These are phyloP conservation scores for Puccinia polysora DNA, from an alignment of 1,284 basidiomycete genomes.

Conservation along the genomic window DNA sequence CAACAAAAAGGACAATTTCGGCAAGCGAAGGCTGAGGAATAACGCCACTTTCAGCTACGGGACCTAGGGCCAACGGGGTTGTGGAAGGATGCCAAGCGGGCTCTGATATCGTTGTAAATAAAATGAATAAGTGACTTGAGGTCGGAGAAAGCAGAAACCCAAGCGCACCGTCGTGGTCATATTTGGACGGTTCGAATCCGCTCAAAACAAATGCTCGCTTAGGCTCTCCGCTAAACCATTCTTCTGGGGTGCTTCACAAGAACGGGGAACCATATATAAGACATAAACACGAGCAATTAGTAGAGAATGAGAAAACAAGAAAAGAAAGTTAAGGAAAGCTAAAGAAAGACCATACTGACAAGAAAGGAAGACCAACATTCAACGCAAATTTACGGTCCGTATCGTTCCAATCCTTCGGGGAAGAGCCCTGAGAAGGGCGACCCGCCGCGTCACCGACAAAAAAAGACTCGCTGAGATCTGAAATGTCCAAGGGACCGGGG, in stretches of 20 bases:
- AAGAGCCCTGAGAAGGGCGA: conserved; percentile 54
- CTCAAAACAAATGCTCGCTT: conserved; percentile 56
- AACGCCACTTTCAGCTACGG: conserved; percentile 47
- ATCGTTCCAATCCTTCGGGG: conserved; percentile 63
- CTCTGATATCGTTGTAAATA: conserved; percentile 52
- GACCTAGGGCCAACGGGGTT: conserved; percentile 58
- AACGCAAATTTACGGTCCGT: conserved; percentile 59
- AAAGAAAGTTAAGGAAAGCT: not conserved
- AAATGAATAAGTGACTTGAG: not conserved
- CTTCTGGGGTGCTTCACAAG: conserved; percentile 56
- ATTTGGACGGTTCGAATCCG: conserved; percentile 58
- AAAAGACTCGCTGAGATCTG: conserved; percentile 57
- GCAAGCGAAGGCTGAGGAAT: conserved; percentile 43
- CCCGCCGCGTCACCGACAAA: conserved; percentile 91
- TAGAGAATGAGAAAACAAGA: too few relatives aligned
- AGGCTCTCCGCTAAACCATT: conserved; percentile 69
- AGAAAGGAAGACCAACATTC: conserved; percentile 13
- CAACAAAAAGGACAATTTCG: conserved; percentile 76
- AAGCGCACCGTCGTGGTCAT: conserved; percentile 39
- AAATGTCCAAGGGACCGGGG: not conserved
- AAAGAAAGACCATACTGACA: not conserved
- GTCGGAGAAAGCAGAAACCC: not conserved
- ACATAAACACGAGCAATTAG: conserved; percentile 55
- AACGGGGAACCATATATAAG: not conserved
- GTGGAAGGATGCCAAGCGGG: conserved; percentile 64